A percentile compares a stretch with the other conserved stretches of the same genome.
Conservation (phyloP, 75 land plant species). For the Selaginella moellendorffii region DNA sequence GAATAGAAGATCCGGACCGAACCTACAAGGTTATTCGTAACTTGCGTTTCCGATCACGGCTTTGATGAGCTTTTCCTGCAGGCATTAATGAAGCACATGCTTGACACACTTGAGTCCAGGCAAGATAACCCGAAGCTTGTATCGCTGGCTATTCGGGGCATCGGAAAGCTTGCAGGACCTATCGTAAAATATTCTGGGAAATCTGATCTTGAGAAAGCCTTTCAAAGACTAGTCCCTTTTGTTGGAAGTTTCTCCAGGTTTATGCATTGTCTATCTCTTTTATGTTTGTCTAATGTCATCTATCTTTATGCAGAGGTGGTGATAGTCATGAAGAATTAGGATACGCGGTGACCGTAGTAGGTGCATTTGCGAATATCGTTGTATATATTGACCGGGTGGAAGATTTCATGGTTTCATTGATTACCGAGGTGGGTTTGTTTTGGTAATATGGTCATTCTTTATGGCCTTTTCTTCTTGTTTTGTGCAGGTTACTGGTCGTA, state of each 20-base stretch:
- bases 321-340: constrained; percentile 24
- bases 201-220: constrained; percentile 21
- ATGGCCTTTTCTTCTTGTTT: constrained; percentile 1
- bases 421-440: constrained; percentile 23
- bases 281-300: no score
- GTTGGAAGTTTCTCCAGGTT: no score
- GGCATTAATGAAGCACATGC: constrained; percentile 20
- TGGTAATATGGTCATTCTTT: not conserved
- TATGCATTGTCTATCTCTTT: no score
- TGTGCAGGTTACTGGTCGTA: constrained; percentile 38
- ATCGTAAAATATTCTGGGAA: constrained; percentile 36
- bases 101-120: constrained; percentile 21
- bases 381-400: constrained; percentile 24
- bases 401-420: constrained; percentile 26
- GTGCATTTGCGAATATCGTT: constrained; percentile 32
- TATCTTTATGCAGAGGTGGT: constrained; percentile 7
- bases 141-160: constrained; percentile 28
- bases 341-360: constrained; percentile 31
- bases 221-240: constrained; percentile 31
- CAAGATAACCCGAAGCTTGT: constrained; percentile 18
- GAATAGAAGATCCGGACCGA: constrained; percentile 23
- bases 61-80: constrained; percentile 13
- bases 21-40: constrained; percentile 32
- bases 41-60: no score
- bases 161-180: constrained; percentile 29